Evolutionary conservation across 2,329 filamentous ascomycete genomes (phyloP), one percentile per base, ranked within the genome.

Genomic region (Elsinoe ampelina): DNA sequence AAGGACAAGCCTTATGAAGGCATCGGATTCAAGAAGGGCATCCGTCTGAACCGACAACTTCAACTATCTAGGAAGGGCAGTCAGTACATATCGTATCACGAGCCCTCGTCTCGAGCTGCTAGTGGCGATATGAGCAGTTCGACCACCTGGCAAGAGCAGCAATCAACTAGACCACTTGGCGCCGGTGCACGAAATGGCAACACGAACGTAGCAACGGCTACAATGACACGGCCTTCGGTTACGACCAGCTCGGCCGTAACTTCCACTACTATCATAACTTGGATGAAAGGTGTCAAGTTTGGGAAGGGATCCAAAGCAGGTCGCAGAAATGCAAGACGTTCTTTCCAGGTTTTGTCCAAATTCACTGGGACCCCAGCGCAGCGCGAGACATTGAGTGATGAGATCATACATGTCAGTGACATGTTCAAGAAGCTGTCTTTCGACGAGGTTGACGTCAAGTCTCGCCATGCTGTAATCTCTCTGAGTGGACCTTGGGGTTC

Each of bases 31-130:
- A 75, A 82, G 45, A 89, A 85, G 66, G 89, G 87, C 3, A 78
- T 77, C 54, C 77, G 78, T 2, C 80, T 85, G 17, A 78, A 78
- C 5, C 82, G 82, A 38, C 83, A 80, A 30, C 73, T 91, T 8
- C 84, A 81, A 54, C 74, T 91, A 41, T 95, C 90, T 11, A 82
- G 91, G n/a, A 85, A 85, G 68, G 90, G 90, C 10, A 89, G 91
- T 5, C 74, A 79, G 2, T 96, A 96, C 74, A 88, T 86, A 68
- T 92, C 88, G 0, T 96, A 92, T 65, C 83, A 88, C 45, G 83
- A 89, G 39, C 77, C 86, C 17, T 84, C 86, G 55, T 80, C 81
- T 15, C 20, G 42, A 19, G 52, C 13, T 13, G 32, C 20, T 11
- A 30, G 10, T 20, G 30, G 17, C 34, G 20, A 41, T 15, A n/a